Evolutionary conservation across 2,329 filamentous ascomycete genomes (phyloP), one percentile per base, ranked within the genome.

Genomic region (Exophiala viscosa): DNA sequence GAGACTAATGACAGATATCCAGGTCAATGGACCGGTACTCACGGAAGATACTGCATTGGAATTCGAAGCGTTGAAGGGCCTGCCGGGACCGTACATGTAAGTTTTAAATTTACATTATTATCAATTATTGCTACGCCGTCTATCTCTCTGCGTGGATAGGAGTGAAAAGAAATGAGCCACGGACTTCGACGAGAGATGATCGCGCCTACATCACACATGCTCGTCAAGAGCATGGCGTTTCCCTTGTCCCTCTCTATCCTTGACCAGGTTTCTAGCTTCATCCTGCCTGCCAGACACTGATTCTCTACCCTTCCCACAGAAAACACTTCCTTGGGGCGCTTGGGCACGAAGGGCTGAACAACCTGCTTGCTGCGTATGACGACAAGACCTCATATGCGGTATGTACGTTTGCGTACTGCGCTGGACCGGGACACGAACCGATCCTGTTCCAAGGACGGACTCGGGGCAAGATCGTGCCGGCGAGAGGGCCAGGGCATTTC

Each of bases 1-100:
- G 3, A 28, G 5, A 4, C 23, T 28, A 28, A 28, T 4, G 23
- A 2, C 2, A 23, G 5, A 6, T 31, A 28, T 31, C 15, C 48
- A 95, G 90, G 73, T 93, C 43, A 77, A 86, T 64, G 90, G 90
- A 1, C 91, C 95, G 3, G 93, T 96, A 7, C 78, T 99, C 35
- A 92, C 96, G 9, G 93, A 99, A 73, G 93, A 99, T 71, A 99
- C 93, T 13, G 90, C 90, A 62, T 78, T 99, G 44, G 95, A 90
- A 75, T 99, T 96, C 69, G 86, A 88, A 66, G 91, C 92, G 15
- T 80, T 96, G 56, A 84, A 88, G 54, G 91, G 90, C n/a, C 79
- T 99, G 28, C 93, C 93, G 1, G 93, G 93, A 1, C 90, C 92
- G 36, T 99, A 99, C 70, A 95, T 99, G 92, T 95, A 78, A 62